phyloP scores from a whole-genome alignment of 2,329 filamentous ascomycete genomes.

The Aspergillus novoparasiticus region DNA sequence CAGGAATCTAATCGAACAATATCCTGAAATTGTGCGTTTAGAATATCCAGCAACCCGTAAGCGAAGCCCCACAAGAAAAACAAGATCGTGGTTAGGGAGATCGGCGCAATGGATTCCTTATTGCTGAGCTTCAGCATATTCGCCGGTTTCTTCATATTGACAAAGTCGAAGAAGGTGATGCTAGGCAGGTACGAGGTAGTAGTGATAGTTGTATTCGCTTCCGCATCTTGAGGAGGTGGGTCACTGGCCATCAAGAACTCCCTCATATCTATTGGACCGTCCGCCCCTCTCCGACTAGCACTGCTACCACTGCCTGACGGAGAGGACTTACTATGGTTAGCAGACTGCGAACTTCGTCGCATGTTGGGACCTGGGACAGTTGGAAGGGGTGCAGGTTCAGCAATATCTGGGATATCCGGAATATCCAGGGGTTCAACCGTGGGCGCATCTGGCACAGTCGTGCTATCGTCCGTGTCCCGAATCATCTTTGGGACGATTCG shows the following conservation, averaged over 20 bases:
- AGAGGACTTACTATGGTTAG: constrained; percentile 21
- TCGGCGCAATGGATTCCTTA: constrained; percentile 59
- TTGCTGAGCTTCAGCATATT: constrained; percentile 62
- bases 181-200: constrained; percentile 34
- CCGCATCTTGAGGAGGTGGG: constrained; percentile 31
- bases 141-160: constrained; percentile 59
- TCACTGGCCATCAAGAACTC: constrained; percentile 58
- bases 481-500: constrained; percentile 60
- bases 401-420: constrained; percentile 7
- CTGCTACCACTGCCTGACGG: constrained; percentile 20
- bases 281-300: not conserved
- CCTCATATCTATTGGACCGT: constrained; percentile 42
- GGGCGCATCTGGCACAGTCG: constrained; percentile 14
- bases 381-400: constrained; percentile 5
- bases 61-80: constrained; percentile 92
- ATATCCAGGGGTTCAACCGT: not conserved
- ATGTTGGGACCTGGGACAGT: not conserved
- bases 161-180: constrained; percentile 64
- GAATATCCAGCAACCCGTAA: constrained; percentile 80
- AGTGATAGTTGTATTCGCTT: constrained; percentile 44
- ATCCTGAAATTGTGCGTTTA: constrained; percentile 67
- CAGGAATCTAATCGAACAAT: constrained; percentile 46
- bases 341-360: constrained; percentile 13
- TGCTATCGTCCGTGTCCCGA: constrained; percentile 46
- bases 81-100: constrained; percentile 70